These are phyloP conservation scores for Epicoccum sorghinum DNA, from an alignment of 2,329 filamentous ascomycete species.

Conservation along the genomic window DNA sequence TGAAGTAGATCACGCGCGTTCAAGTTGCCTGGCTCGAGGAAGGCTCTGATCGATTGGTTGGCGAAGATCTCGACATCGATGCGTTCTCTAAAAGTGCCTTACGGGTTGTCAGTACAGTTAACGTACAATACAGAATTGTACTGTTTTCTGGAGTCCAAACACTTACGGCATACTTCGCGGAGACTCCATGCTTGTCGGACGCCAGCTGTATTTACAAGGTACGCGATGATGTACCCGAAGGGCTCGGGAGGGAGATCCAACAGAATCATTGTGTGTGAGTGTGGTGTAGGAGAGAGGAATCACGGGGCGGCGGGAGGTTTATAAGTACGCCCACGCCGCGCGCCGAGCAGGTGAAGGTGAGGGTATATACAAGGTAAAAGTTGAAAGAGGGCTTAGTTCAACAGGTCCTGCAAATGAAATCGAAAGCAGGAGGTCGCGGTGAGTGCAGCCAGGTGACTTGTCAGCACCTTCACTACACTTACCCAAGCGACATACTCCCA, in stretches of 20 bases:
- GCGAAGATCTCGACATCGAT: slow-evolving; percentile 1
- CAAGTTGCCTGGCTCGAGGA: neutral
- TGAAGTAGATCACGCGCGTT: neutral
- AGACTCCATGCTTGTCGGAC: neutral
- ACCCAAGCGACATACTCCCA: too few species aligned
- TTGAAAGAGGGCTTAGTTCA: too few species aligned
- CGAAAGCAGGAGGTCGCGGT: too few species aligned
- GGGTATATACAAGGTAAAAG: too few species aligned
- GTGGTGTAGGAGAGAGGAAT: too few species aligned
- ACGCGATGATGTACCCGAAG: neutral
- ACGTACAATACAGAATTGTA: neutral
- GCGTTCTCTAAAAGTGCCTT: neutral
- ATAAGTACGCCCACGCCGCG: too few species aligned
- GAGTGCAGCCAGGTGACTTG: too few species aligned
- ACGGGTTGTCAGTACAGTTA: neutral
- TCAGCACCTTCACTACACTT: too few species aligned
- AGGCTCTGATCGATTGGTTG: neutral
- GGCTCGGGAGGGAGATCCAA: neutral
- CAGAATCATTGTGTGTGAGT: neutral
- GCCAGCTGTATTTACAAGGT: neutral
- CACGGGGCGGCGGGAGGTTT: too few species aligned
- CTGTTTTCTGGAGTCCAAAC: neutral
- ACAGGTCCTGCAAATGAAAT: too few species aligned
- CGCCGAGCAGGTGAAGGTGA: too few species aligned
- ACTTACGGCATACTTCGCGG: slow-evolving; percentile 1